A percentile compares a stretch with the other conserved stretches of the same genome.
These are phyloP conservation scores for Astragalus glycyphyllos DNA, from an alignment of 306 rosid genomes.

Conservation along the genomic window DNA sequence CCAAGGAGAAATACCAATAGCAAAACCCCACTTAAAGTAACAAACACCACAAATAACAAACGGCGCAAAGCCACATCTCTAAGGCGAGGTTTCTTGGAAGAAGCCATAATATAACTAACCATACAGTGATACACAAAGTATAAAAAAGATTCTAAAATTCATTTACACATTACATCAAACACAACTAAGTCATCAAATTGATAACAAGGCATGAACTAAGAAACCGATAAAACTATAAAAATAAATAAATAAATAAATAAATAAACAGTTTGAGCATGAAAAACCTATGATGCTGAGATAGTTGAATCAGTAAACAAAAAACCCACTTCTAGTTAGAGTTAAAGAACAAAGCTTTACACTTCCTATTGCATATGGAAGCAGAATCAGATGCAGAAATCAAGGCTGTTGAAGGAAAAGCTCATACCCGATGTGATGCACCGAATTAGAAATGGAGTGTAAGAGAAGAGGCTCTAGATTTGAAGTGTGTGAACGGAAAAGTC, in stretches of 20 bases:
- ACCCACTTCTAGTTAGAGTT: slow-evolving; percentile 40
- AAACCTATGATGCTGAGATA: slow-evolving; percentile 54
- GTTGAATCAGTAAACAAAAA: slow-evolving; percentile 44
- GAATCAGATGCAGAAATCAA: slow-evolving; percentile 39
- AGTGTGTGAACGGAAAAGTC: neutral
- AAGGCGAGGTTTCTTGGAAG: slow-evolving; percentile 60
- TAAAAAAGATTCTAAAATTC: slow-evolving; percentile 36
- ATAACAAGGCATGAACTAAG: slow-evolving; percentile 24
- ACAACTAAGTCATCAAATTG: slow-evolving; percentile 24
- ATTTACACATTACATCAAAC: slow-evolving; percentile 38
- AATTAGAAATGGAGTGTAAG: slow-evolving; percentile 5
- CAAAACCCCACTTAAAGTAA: slow-evolving; percentile 68
- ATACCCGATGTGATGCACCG: slow-evolving; percentile 24
- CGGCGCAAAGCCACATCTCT: slow-evolving; percentile 72
- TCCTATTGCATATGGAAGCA: slow-evolving; percentile 29
- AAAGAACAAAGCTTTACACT: slow-evolving; percentile 43
- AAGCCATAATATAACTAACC: slow-evolving; percentile 53
- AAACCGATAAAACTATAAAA: slow-evolving; percentile 13
- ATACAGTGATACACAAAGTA: slow-evolving; percentile 28
- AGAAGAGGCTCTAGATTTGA: neutral
- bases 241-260: too few relatives aligned
- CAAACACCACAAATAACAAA: slow-evolving; percentile 58
- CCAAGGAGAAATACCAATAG: slow-evolving; percentile 61
- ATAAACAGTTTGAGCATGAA: slow-evolving; percentile 42
- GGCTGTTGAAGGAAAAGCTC: slow-evolving; percentile 22